These are phyloP conservation scores for Coprinopsis sp. DNA, from an alignment of 768 basidiomycete genomes.

Conservation along the genomic window DNA sequence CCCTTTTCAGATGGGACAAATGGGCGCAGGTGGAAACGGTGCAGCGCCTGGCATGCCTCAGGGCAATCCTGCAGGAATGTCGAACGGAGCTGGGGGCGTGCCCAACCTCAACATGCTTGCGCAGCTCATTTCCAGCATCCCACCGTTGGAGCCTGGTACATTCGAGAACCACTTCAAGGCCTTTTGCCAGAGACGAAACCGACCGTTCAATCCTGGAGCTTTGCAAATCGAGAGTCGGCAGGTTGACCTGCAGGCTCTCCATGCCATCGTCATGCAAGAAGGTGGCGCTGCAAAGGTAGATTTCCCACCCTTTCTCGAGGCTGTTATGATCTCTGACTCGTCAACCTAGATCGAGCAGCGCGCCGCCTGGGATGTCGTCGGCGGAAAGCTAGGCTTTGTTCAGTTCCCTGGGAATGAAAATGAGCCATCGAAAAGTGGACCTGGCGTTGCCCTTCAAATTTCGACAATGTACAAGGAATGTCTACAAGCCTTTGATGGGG, in stretches of 20 bases:
- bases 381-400: conserved; percentile 60
- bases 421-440: conserved; percentile 60
- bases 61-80: conserved; percentile 1
- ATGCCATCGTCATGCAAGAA: conserved; percentile 53
- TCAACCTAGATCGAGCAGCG: conserved; percentile 43
- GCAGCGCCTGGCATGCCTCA: conserved; percentile 7
- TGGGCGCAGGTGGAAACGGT: conserved; percentile 1
- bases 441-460: conserved; percentile 56
- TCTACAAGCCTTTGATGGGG: conserved; percentile 51
- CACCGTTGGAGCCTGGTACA: conserved; percentile 42
- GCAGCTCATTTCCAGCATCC: conserved; percentile 21
- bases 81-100: neutral
- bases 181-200: conserved; percentile 39
- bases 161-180: conserved; percentile 51
- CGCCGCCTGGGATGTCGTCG: conserved; percentile 63
- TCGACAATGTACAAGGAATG: conserved; percentile 57
- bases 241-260: conserved; percentile 59
- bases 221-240: conserved; percentile 47
- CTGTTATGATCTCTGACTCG: neutral
- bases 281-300: conserved; percentile 48
- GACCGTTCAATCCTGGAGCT: conserved; percentile 36
- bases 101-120: neutral
- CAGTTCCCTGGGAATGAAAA: conserved; percentile 57
- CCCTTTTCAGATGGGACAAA: conserved; percentile 8
- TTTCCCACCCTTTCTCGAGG: conserved; percentile 1